These are phyloP conservation scores for Sideroxylon spinosum DNA, from an alignment of 179 eudicot species.

Conservation along the genomic window DNA sequence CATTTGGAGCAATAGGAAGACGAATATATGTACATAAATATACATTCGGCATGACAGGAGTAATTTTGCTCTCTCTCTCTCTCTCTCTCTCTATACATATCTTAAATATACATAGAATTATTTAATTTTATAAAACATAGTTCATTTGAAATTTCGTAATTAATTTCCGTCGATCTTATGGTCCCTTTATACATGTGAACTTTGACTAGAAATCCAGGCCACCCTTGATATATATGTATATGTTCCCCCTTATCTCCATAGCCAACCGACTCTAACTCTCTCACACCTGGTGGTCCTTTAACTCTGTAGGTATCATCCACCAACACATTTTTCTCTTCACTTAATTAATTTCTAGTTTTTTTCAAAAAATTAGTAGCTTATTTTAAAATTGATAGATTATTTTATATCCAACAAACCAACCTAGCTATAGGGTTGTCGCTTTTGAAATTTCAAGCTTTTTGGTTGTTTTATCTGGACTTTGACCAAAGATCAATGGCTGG, in stretches of 20 bases:
- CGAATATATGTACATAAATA: too few species aligned
- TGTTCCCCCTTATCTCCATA: neutral
- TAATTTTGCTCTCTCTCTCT: too few species aligned
- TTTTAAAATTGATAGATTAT: too few species aligned
- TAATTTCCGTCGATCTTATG: neutral
- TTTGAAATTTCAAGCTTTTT: slow-evolving; percentile 1
- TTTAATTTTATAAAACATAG: neutral
- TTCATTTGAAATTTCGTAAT: neutral
- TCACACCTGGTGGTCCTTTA: too few species aligned
- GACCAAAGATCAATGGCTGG: slow-evolving; percentile 10
- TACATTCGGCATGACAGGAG: too few species aligned
- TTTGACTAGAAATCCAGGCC: neutral
- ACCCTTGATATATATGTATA: too few species aligned
- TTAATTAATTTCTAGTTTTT: neutral
- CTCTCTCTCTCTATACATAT: too few species aligned
- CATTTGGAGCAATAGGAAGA: too few species aligned
- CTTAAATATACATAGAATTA: too few species aligned
- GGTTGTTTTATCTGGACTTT: slow-evolving; percentile 9
- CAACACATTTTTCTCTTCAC: too few species aligned
- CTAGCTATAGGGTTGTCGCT: slow-evolving; percentile 3
- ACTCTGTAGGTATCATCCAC: neutral
- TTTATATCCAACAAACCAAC: neutral
- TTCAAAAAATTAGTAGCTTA: neutral
- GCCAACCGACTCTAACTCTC: neutral
- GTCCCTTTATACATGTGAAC: neutral